Conservation (phyloP, 805 yeast genomes). For the Grigorovia jiainica region DNA sequence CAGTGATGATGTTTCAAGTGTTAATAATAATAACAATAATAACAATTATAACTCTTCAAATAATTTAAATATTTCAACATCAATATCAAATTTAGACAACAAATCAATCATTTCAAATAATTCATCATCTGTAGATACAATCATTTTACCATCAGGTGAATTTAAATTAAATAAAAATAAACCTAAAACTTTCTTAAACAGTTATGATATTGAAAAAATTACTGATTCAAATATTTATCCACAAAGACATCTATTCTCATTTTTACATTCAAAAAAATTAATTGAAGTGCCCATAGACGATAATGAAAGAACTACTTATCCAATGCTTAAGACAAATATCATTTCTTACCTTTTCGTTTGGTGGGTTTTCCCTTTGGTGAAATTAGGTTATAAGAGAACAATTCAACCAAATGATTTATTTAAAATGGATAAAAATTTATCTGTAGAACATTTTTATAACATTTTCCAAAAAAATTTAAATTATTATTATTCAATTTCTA, state of each 20-base stretch:
- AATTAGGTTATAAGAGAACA: constrained; percentile 64
- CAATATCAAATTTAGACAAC: too few species aligned
- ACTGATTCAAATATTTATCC: constrained; percentile 27
- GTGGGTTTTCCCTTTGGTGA: constrained; percentile 61
- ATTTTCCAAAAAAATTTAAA: constrained; percentile 31
- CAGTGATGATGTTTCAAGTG: too few species aligned
- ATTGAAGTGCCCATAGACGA: constrained; percentile 40
- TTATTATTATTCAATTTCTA: constrained; percentile 26
- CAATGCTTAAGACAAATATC: constrained; percentile 35
- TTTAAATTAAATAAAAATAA: constrained; percentile 20
- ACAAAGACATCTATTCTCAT: constrained; percentile 44
- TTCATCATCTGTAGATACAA: background rate
- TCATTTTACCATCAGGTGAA: constrained; percentile 15
- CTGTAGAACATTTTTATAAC: constrained; percentile 33
- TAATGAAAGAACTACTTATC: constrained; percentile 43
- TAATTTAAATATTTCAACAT: too few species aligned
- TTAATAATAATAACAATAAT: too few species aligned
- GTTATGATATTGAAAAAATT: constrained; percentile 28
- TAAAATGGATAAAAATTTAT: constrained; percentile 34
- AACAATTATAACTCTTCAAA: too few species aligned
- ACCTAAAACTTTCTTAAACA: constrained; percentile 25
- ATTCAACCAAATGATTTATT: constrained; percentile 55
- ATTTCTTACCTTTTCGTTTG: constrained; percentile 45
- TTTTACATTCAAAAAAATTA: constrained; percentile 38
- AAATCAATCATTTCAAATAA: background rate